These are phyloP conservation scores for Clarireedia sp. DNA, from an alignment of 2,329 filamentous ascomycete genomes.

Conservation along the genomic window DNA sequence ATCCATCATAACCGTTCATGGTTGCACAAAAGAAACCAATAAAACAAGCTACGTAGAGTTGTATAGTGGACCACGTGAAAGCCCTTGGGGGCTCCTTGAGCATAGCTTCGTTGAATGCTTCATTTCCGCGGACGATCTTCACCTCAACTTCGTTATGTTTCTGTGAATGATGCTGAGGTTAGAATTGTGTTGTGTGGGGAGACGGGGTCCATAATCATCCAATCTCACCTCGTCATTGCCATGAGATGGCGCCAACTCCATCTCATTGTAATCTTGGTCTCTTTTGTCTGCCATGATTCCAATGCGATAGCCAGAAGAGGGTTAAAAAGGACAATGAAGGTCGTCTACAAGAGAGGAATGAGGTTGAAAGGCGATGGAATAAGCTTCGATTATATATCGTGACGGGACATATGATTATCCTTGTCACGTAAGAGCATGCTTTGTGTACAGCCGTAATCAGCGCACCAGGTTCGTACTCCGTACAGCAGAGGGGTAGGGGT, in stretches of 20 bases:
- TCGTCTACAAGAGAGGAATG: not conserved
- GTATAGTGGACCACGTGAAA: constrained; percentile 33
- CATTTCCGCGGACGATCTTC: constrained; percentile 42
- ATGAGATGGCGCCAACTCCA: not conserved
- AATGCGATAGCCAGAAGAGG: not conserved
- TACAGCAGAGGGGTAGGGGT: not conserved
- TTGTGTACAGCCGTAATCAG: not conserved
- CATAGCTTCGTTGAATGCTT: constrained; percentile 47
- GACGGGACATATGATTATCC: not conserved
- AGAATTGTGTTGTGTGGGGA: not conserved
- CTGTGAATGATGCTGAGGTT: constrained; percentile 8
- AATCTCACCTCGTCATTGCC: constrained; percentile 12
- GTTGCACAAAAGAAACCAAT: constrained; percentile 43
- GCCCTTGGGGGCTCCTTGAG: constrained; percentile 42
- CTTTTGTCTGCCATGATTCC: constrained; percentile 1
- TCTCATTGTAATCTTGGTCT: not conserved
- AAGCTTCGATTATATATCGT: constrained; percentile 2
- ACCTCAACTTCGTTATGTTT: constrained; percentile 27
- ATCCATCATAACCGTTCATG: constrained; percentile 47
- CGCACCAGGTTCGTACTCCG: not conserved
- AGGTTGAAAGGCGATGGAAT: not conserved
- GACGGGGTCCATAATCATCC: not conserved
- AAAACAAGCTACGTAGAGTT: constrained; percentile 39
- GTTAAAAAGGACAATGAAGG: not conserved
- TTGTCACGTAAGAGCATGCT: not conserved